Conservation (phyloP, 2,329 filamentous ascomycete genomes). For the Cercospora sojina region DNA sequence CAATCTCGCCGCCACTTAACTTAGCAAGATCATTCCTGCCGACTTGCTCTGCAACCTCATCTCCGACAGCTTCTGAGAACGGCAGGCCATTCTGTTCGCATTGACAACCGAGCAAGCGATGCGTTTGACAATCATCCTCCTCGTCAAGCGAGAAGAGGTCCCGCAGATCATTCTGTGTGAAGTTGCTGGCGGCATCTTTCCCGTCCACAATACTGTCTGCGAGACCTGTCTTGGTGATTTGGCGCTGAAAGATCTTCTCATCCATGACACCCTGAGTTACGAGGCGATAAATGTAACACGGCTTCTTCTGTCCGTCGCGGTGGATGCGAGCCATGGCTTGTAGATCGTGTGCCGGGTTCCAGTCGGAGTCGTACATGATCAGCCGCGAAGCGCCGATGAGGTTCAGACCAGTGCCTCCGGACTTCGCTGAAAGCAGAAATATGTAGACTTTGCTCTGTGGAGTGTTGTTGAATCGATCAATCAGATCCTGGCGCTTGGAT, state of each 20-base stretch:
- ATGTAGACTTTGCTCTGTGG: slow-evolving; percentile 60
- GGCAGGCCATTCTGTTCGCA: slow-evolving; percentile 57
- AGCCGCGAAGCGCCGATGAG: slow-evolving; percentile 69
- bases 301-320: slow-evolving; percentile 67
- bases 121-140: slow-evolving; percentile 62
- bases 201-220: slow-evolving; percentile 71
- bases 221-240: slow-evolving; percentile 68
- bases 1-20: slow-evolving; percentile 23
- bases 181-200: slow-evolving; percentile 60
- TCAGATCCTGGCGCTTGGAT: slow-evolving; percentile 64
- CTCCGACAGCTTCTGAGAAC: slow-evolving; percentile 28
- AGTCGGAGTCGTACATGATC: slow-evolving; percentile 71
- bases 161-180: slow-evolving; percentile 64
- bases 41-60: slow-evolving; percentile 15
- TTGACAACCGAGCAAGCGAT: slow-evolving; percentile 63
- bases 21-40: slow-evolving; percentile 31
- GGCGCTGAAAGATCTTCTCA: slow-evolving; percentile 73
- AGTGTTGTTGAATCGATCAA: slow-evolving; percentile 67
- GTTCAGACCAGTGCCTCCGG: slow-evolving; percentile 68
- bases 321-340: slow-evolving; percentile 76
- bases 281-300: slow-evolving; percentile 68
- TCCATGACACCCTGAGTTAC: slow-evolving; percentile 67
- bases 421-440: slow-evolving; percentile 71
- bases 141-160: slow-evolving; percentile 68
- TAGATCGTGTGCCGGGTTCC: slow-evolving; percentile 71